Percentiles rank a stretch among this genome's conserved stretches.
These are phyloP conservation scores for Claviceps sp. DNA, from an alignment of 2,329 filamentous ascomycete genomes.

Conservation along the genomic window DNA sequence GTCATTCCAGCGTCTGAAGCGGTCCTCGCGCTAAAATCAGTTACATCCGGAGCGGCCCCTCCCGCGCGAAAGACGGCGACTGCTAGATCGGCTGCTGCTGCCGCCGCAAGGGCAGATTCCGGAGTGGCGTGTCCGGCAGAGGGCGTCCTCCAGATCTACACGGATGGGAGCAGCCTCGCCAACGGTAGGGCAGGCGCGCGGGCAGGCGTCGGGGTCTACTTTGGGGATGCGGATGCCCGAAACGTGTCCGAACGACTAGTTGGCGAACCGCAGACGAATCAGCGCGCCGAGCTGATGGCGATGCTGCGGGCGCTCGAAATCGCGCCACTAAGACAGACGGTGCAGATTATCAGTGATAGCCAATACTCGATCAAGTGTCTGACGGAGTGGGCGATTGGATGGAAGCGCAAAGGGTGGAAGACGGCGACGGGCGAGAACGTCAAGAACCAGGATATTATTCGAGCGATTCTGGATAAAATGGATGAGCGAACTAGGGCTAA, in stretches of 20 bases:
- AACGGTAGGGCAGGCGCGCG: conserved; percentile 43
- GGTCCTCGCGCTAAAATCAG: conserved; percentile 7
- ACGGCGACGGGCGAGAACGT: conserved; percentile 59
- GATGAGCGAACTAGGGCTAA: conserved; percentile 50
- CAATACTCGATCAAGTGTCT: conserved; percentile 84
- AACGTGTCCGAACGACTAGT: conserved; percentile 64
- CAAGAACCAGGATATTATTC: conserved; percentile 76
- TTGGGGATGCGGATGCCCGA: conserved; percentile 41
- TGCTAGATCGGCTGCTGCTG: background rate
- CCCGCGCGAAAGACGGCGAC: conserved; percentile 14
- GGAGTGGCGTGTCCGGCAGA: conserved; percentile 6
- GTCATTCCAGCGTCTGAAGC: conserved; percentile 9
- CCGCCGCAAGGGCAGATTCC: background rate
- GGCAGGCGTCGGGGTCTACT: conserved; percentile 52
- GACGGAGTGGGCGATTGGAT: conserved; percentile 68
- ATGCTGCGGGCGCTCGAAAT: conserved; percentile 73
- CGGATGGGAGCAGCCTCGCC: conserved; percentile 46
- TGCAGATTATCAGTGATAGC: conserved; percentile 79
- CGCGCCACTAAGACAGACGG: conserved; percentile 50
- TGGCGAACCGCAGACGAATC: conserved; percentile 75
- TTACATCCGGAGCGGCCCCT: conserved; percentile 6
- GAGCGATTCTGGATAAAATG: conserved; percentile 57
- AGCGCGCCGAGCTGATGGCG: conserved; percentile 87
- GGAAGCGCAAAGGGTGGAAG: conserved; percentile 65
- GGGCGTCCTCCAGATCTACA: conserved; percentile 34